phyloP scores from a whole-genome alignment of 1,139 yeast species.

The Geotrichum carabidarum region DNA sequence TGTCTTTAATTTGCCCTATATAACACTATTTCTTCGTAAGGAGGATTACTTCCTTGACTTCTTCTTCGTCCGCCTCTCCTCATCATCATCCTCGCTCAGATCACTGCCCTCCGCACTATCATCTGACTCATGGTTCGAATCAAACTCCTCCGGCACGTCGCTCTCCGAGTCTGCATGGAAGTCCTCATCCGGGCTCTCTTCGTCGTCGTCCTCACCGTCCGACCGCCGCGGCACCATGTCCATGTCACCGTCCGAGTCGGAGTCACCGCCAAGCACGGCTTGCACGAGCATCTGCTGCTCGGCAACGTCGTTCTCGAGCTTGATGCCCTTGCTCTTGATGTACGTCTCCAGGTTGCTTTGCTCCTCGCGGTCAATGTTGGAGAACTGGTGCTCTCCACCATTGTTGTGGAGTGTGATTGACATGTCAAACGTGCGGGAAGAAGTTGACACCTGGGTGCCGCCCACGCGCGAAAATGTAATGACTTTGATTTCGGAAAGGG shows the following conservation, averaged over 20 bases:
- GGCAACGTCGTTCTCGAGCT: conserved; percentile 65
- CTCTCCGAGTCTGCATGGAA: conserved; percentile 59
- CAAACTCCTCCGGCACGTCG: conserved; percentile 85
- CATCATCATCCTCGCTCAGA: conserved; percentile 25
- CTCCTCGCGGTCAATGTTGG: conserved; percentile 86
- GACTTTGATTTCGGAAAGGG: conserved; percentile 70
- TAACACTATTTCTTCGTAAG: not conserved
- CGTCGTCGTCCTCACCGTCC: conserved; percentile 47
- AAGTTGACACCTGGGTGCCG: conserved; percentile 62
- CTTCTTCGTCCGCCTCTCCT: conserved; percentile 35
- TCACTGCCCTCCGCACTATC: conserved; percentile 25
- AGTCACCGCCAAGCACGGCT: conserved; percentile 30
- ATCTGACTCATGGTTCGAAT: conserved; percentile 59
- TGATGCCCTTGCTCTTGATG: conserved; percentile 70
- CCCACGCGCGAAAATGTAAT: conserved; percentile 89
- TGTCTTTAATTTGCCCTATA: not conserved
- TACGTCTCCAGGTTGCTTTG: conserved; percentile 72
- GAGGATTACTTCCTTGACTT: conserved; percentile 23
- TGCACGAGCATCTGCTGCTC: conserved; percentile 33
- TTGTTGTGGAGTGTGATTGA: conserved; percentile 67
- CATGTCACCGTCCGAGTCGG: conserved; percentile 21
- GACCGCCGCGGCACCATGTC: conserved; percentile 34
- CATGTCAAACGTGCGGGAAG: conserved; percentile 88
- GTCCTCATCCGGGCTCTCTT: conserved; percentile 50
- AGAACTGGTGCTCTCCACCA: conserved; percentile 72